Base-by-base conservation (phyloP, 1,139 yeast species). In the Taphrina confusa region DNA sequence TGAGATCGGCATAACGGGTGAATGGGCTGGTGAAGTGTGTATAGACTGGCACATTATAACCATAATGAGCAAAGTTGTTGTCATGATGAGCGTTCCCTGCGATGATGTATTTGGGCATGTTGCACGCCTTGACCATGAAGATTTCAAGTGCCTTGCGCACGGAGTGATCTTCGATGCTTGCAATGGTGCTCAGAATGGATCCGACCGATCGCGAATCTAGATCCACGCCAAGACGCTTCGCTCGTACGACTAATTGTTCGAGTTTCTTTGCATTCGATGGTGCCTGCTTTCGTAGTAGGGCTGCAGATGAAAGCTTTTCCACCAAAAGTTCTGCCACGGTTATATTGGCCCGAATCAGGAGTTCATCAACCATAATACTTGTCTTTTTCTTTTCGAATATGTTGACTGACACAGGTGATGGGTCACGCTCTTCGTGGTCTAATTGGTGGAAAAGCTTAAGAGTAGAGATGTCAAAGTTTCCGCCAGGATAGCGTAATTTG, bases 1-100 rank as follows among this genome's bases (percentile, higher is more conserved):
- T 82, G 62, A 89, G 78, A 72, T 92, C 98, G 0, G 96, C 91
- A 72, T 91, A 92, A 68, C 98, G 81, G 72, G 95, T 81, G 70
- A 90, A 76, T 12, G 98, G 98, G 1, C 95, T 82, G n/a, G 88
- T 85, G 75, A 91, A 91, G 73, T 92, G 97, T 0, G 97, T 88
- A 72, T 88, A 92, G 51, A 89, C 76, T 36, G 96, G 96, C 64
- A 87, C 73, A 67, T 89, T 89, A 70, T 85, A 81, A 69, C 87
- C 82, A 73, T 86, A 91, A 70, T 91, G 96, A 12, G 83, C 82
- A 12, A 71, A 69, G 70, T 81, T 82, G 65, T 80, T 82, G 66
- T 87, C 95, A 4, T 90, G 83, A 67, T 89, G 96, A 59, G 84
- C 85, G 71, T 85, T 85, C 22, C 95, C 97, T 9, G 97, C 95